Conservation (phyloP, 2,329 filamentous ascomycete species). For the Cladobotryum mycophilum region DNA sequence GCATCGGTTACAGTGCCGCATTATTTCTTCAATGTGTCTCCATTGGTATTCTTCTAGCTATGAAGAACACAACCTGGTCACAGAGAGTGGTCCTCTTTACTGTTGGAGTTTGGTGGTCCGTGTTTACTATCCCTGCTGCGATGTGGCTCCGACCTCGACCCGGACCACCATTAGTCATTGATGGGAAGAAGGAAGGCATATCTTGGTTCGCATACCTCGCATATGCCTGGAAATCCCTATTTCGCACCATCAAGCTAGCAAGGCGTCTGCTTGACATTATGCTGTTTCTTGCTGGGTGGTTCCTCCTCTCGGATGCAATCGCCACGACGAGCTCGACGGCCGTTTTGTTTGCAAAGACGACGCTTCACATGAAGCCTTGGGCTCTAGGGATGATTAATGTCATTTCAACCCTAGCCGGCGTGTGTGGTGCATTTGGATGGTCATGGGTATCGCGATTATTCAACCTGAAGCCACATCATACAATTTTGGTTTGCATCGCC, state of each 20-base stretch:
- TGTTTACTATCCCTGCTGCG: conserved; percentile 83
- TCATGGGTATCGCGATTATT: conserved; percentile 66
- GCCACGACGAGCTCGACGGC: conserved; percentile 93
- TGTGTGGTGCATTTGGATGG: conserved; percentile 88
- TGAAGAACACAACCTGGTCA: conserved; percentile 75
- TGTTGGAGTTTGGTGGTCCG: conserved; percentile 86
- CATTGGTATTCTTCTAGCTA: conserved; percentile 67
- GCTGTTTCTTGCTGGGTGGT: conserved; percentile 83
- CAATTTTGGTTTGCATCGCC: conserved; percentile 83
- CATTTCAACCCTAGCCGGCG: conserved; percentile 76
- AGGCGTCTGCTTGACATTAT: conserved; percentile 65
- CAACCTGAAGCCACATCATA: conserved; percentile 70
- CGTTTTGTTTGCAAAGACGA: conserved; percentile 91
- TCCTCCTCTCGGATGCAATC: conserved; percentile 87
- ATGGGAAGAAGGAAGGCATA: conserved; percentile 28
- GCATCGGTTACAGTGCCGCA: conserved; percentile 85
- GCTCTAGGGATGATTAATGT: conserved; percentile 90
- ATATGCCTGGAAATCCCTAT: conserved; percentile 83
- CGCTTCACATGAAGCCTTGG: conserved; percentile 81
- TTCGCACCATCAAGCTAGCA: conserved; percentile 70
- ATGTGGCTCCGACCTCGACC: conserved; percentile 84
- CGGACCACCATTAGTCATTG: conserved; percentile 65
- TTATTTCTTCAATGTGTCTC: conserved; percentile 76
- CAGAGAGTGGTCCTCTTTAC: conserved; percentile 81
- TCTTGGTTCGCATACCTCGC: conserved; percentile 64